Conservation (phyloP, 306 rosid species). For the Amphicarpaea edgeworthii region DNA sequence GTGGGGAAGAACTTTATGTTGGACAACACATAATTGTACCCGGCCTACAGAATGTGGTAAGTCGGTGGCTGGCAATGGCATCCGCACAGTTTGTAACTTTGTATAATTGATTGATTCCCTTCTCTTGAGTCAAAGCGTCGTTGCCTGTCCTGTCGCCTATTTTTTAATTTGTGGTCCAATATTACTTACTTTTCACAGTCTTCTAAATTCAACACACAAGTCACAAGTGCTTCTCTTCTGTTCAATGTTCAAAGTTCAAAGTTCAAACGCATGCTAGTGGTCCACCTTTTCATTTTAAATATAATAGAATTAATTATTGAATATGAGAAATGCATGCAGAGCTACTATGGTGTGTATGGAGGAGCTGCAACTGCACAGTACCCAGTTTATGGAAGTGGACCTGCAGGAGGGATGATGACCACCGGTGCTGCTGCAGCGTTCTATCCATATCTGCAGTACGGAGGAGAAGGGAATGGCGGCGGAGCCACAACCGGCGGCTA, state of each 20-base stretch:
- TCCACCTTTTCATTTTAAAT: slow-evolving; percentile 22
- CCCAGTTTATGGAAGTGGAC: slow-evolving; percentile 76
- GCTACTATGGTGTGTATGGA: slow-evolving; percentile 88
- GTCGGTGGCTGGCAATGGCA: slow-evolving; percentile 48
- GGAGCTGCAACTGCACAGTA: slow-evolving; percentile 85
- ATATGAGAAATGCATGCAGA: slow-evolving; percentile 52
- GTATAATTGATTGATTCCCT: slow-evolving; percentile 22
- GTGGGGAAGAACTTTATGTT: slow-evolving; percentile 21
- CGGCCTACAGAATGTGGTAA: slow-evolving; percentile 35
- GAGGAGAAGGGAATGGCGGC: slow-evolving; percentile 64
- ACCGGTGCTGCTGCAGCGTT: slow-evolving; percentile 71
- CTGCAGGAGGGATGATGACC: slow-evolving; percentile 79
- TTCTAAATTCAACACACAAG: slow-evolving; percentile 50
- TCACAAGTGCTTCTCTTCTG: too few species aligned
- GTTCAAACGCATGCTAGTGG: slow-evolving; percentile 6
- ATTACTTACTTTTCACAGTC: slow-evolving; percentile 62
- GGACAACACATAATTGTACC: slow-evolving; percentile 43
- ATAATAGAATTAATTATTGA: background rate
- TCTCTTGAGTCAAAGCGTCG: slow-evolving; percentile 38
- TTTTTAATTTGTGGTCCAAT: too few species aligned
- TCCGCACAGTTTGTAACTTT: background rate
- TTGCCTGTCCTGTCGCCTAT: slow-evolving; percentile 31
- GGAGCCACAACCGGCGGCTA: slow-evolving; percentile 49
- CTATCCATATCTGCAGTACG: slow-evolving; percentile 81
- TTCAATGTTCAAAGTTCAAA: too few species aligned